Percentiles rank a stretch among this genome's conserved stretches.
These are phyloP conservation scores for Solioccasus polychromus DNA, from an alignment of 768 basidiomycete species.

Conservation along the genomic window DNA sequence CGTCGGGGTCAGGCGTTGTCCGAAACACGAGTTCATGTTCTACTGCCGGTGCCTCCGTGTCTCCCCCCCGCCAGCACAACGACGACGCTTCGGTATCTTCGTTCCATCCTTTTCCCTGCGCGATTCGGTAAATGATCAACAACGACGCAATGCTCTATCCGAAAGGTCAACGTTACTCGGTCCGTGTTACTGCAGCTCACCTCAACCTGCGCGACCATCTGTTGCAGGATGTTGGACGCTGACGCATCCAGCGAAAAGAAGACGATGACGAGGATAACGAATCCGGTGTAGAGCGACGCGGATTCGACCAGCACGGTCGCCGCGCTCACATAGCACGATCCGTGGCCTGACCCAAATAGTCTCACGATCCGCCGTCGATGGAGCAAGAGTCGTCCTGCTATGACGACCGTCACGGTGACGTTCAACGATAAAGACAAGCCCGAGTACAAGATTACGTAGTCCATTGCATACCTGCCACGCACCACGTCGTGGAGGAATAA, in stretches of 20 bases:
- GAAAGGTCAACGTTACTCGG: not conserved
- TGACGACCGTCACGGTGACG: slow-evolving; percentile 16
- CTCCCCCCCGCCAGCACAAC: slow-evolving; percentile 17
- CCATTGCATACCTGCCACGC: not conserved
- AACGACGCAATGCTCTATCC: slow-evolving; percentile 14
- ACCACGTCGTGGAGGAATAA: slow-evolving; percentile 3
- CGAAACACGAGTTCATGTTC: too few relatives aligned
- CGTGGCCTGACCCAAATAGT: slow-evolving; percentile 14
- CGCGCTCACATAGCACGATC: slow-evolving; percentile 7
- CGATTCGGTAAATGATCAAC: slow-evolving; percentile 22
- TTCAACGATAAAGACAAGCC: slow-evolving; percentile 13
- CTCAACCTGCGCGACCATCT: slow-evolving; percentile 17
- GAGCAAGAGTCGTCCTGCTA: slow-evolving; percentile 13
- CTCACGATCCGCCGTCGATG: slow-evolving; percentile 10
- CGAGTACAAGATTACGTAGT: slow-evolving; percentile 5
- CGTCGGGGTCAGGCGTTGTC: too few relatives aligned
- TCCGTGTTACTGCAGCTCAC: not conserved
- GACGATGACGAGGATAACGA: slow-evolving; percentile 15
- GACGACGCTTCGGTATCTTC: slow-evolving; percentile 4
- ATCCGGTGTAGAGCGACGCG: slow-evolving; percentile 16
- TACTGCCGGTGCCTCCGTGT: too few relatives aligned
- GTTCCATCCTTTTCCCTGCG: slow-evolving; percentile 16
- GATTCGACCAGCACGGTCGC: slow-evolving; percentile 18
- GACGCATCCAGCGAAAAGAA: slow-evolving; percentile 1
- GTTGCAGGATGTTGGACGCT: slow-evolving; percentile 12